Percentiles rank a stretch among this genome's conserved stretches.
phyloP scores from a whole-genome alignment of 108 stramenopile genomes.

The Conticribra guillardii region DNA sequence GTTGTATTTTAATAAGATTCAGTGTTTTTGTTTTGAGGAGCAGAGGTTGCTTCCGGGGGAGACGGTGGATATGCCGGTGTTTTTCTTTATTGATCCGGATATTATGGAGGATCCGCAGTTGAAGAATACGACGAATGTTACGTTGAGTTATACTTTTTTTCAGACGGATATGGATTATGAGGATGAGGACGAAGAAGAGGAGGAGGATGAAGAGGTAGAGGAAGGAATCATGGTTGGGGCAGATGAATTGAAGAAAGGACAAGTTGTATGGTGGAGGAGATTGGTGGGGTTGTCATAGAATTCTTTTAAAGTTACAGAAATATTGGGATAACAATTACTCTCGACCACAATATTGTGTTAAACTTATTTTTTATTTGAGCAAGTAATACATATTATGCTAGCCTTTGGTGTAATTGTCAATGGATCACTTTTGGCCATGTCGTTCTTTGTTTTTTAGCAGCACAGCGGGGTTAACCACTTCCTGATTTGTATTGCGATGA shows the following conservation, averaged over 20 bases:
- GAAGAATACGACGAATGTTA: constrained; percentile 89
- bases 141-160: constrained; percentile 98
- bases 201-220: constrained; percentile 1
- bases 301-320: too few species aligned
- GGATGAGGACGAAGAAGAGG: constrained; percentile 68
- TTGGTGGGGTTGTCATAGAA: neutral
- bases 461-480: too few species aligned
- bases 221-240: neutral
- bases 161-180: constrained; percentile 95
- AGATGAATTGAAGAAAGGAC: neutral
- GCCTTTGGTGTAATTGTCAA: too few species aligned
- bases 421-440: too few species aligned
- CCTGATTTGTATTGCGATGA: too few species aligned
- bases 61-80: constrained; percentile 99
- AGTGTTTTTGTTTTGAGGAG: constrained; percentile 99
- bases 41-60: constrained; percentile 95
- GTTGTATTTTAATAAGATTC: constrained; percentile 99
- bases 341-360: too few species aligned
- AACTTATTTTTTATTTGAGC: too few species aligned
- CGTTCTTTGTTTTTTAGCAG: too few species aligned
- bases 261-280: neutral
- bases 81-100: constrained; percentile 99
- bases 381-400: too few species aligned
- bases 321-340: too few species aligned
- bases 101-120: constrained; percentile 93